Base-by-base conservation (phyloP, 495 filamentous ascomycete genomes). In the Daldinia grandis region DNA sequence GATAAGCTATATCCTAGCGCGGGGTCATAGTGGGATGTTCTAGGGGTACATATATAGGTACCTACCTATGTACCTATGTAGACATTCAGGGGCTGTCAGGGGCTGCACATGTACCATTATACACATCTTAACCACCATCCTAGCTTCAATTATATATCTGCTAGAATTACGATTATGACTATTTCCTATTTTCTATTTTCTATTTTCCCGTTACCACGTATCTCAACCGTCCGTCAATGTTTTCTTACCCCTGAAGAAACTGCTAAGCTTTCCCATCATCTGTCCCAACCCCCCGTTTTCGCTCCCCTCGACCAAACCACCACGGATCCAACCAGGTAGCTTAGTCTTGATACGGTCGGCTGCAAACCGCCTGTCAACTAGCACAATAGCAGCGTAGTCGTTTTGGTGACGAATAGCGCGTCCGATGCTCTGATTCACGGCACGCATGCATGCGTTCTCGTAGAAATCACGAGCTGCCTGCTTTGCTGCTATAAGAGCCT, bases 381-480 rank as follows among this genome's bases (percentile, higher is more conserved):
- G 84, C 38, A 97, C 78, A 55, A 99, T 98, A 17, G 90, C 89
- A 1, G 96, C 96, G 79, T 96, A 98, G 72, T 99, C 95, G 38
- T 86, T 86, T 14, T 85, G 87, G 79, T 99, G 95, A 37, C 95
- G 83, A 68, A 99, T 97, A 1, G 94, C 95, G 65, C 95, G 84
- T 3, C 95, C 95, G 69, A 99, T 93, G 73, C 92, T 93, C 82
- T 99, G 95, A 77, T 99, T 99, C 42, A 99, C 96, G 14, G 95
- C 93, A 44, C 95, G 85, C 93, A 99, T 97, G 79, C 93, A 97
- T 2, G 92, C 88, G 74, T 98, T 98, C 78, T 97, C 94, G 76
- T 97, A 97, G 76, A 95, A 97, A 38, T 95, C 92, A 35, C 90
- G 82, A 2, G 88, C 88, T 1, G 89, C 91, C 57, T 88, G 88